Percentiles rank a stretch among this genome's conserved stretches.
phyloP scores from a whole-genome alignment of 768 basidiomycete genomes.

The Xanthoconium purpureum region DNA sequence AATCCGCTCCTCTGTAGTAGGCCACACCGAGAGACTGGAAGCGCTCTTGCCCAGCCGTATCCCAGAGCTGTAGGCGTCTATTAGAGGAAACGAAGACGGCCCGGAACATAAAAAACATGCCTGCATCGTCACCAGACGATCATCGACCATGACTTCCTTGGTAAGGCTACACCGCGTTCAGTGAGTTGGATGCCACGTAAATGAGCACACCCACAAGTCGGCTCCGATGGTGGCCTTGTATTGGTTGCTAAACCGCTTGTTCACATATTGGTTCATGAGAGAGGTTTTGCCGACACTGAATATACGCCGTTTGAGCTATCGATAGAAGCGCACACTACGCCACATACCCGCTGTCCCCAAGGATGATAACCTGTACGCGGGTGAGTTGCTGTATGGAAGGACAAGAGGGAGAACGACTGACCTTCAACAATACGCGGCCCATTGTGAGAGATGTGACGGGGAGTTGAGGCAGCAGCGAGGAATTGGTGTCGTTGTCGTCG shows the following conservation, averaged over 20 bases:
- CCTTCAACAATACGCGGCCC: constrained; percentile 89
- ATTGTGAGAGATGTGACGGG: constrained; percentile 34
- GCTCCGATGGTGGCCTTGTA: constrained; percentile 99
- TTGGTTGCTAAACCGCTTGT: constrained; percentile 99
- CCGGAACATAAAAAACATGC: constrained; percentile 38
- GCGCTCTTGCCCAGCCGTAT: constrained; percentile 98
- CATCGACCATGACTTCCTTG: constrained; percentile 98
- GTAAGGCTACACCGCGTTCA: constrained; percentile 61
- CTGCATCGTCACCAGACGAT: constrained; percentile 98
- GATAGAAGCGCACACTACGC: neutral
- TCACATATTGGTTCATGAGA: constrained; percentile 99
- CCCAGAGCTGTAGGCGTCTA: constrained; percentile 77
- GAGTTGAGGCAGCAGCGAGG: neutral
- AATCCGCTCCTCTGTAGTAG: constrained; percentile 98
- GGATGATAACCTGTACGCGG: constrained; percentile 83
- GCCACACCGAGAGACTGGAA: constrained; percentile 99
- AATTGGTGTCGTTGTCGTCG: neutral
- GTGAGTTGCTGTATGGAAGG: constrained; percentile 9
- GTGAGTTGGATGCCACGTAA: constrained; percentile 4
- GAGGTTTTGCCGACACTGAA: constrained; percentile 96
- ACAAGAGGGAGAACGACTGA: constrained; percentile 26
- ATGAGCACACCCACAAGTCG: constrained; percentile 70
- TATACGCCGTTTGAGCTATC: constrained; percentile 8
- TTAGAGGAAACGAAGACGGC: constrained; percentile 1
- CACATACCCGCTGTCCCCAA: constrained; percentile 92